These are phyloP conservation scores for Spergularia azorica DNA, from an alignment of 179 eudicot genomes.

Conservation along the genomic window DNA sequence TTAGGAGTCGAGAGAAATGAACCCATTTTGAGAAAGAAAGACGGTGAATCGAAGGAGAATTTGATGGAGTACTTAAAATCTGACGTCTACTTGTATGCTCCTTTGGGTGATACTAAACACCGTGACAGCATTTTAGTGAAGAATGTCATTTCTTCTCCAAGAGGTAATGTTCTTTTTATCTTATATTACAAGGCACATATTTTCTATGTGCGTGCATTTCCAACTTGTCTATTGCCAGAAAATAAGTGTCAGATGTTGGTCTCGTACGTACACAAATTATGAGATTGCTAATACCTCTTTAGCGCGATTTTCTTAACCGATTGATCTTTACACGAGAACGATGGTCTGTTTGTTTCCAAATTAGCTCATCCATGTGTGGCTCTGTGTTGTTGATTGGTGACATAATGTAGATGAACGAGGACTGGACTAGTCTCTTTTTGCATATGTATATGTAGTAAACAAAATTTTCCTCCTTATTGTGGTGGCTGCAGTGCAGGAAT, in stretches of 20 bases:
- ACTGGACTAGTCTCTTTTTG: neutral
- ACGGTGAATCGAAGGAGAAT: conserved; percentile 6
- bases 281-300: too few species aligned
- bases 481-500: conserved; percentile 20
- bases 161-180: conserved; percentile 12
- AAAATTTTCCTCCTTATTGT: neutral
- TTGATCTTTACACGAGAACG: too few species aligned
- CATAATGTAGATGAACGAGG: too few species aligned
- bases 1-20: conserved; percentile 8
- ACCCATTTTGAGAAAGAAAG: conserved; percentile 1
- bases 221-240: too few species aligned
- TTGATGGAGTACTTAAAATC: conserved; percentile 27
- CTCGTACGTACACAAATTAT: too few species aligned
- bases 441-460: neutral
- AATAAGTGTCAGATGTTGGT: too few species aligned
- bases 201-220: too few species aligned
- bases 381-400: neutral
- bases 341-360: too few species aligned
- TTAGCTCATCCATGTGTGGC: too few species aligned
- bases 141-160: conserved; percentile 15
- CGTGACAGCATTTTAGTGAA: conserved; percentile 11
- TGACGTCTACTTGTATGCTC: conserved; percentile 35
- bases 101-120: conserved; percentile 10
- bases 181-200: neutral
- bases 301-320: too few species aligned